Conservation (phyloP, 1,284 basidiomycete genomes). For the Fomitopsis schrenkii region DNA sequence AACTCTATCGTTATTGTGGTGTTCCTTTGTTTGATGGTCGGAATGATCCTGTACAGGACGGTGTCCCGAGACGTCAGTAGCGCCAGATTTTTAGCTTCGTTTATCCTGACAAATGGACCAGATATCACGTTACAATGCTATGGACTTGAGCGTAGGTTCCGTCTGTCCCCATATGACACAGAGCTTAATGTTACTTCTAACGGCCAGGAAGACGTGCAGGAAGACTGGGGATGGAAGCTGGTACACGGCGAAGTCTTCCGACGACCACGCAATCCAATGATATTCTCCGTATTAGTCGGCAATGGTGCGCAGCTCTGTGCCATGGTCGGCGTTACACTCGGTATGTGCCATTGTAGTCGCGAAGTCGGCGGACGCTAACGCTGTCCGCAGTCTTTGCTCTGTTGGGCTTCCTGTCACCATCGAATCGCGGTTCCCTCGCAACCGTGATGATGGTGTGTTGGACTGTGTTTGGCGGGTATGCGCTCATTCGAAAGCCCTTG, state of each 20-base stretch:
- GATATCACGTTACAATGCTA: slow-evolving; percentile 95
- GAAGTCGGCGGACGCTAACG: background rate
- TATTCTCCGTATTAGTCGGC: slow-evolving; percentile 83
- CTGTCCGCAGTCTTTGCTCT: slow-evolving; percentile 76
- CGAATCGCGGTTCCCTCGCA: slow-evolving; percentile 91
- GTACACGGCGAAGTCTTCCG: slow-evolving; percentile 97
- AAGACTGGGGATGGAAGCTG: slow-evolving; percentile 98
- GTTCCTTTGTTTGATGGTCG: slow-evolving; percentile 92
- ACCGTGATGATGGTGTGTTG: slow-evolving; percentile 97
- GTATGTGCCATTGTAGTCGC: slow-evolving; percentile 32
- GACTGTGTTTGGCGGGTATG: slow-evolving; percentile 86
- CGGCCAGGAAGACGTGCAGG: slow-evolving; percentile 87
- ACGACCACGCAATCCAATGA: slow-evolving; percentile 73
- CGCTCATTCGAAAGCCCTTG: background rate
- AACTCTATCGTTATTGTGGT: slow-evolving; percentile 91
- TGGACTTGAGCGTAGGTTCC: slow-evolving; percentile 76
- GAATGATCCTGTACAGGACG: slow-evolving; percentile 84
- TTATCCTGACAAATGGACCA: slow-evolving; percentile 29
- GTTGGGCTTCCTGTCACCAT: slow-evolving; percentile 96
- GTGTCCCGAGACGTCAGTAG: slow-evolving; percentile 82
- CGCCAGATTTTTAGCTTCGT: slow-evolving; percentile 21
- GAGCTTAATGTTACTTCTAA: background rate
- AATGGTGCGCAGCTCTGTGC: slow-evolving; percentile 88
- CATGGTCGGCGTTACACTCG: slow-evolving; percentile 88
- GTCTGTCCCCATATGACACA: slow-evolving; percentile 4